These are phyloP conservation scores for Wickerhamomyces canadensis DNA, from an alignment of 805 yeast genomes.

Conservation along the genomic window DNA sequence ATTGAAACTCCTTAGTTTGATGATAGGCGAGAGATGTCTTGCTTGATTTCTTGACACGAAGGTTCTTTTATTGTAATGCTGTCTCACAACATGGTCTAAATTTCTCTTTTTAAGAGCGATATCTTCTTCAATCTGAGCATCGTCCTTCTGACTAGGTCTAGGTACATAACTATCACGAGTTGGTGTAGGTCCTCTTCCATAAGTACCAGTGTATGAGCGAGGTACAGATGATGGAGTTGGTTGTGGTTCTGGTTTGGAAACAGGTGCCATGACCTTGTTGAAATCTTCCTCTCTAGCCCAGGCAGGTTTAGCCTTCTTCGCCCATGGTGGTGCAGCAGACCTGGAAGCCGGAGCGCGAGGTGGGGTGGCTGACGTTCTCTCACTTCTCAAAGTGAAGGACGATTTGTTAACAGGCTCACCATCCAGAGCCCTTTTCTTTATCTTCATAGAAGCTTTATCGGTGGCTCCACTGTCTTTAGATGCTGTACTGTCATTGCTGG, in stretches of 20 bases:
- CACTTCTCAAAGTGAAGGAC: constrained; percentile 8
- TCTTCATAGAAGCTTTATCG: constrained; percentile 4
- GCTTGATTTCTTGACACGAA: constrained; percentile 54
- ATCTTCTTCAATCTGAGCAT: constrained; percentile 15
- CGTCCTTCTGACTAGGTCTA: constrained; percentile 16
- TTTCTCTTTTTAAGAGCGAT: constrained; percentile 27
- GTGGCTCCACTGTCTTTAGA: neutral
- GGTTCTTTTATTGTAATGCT: constrained; percentile 84
- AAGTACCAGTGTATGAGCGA: too few relatives aligned
- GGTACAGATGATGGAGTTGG: too few relatives aligned
- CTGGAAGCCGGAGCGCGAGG: too few relatives aligned
- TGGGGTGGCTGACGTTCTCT: neutral
- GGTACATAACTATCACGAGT: constrained; percentile 7
- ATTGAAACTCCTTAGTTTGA: constrained; percentile 82
- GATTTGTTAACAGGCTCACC: neutral
- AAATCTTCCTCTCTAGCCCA: constrained; percentile 13
- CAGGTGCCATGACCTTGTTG: constrained; percentile 1
- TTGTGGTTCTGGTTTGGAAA: neutral
- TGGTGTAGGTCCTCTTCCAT: too few relatives aligned
- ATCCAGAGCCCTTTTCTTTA: constrained; percentile 13
- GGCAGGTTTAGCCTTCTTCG: constrained; percentile 5
- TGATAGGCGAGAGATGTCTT: constrained; percentile 76
- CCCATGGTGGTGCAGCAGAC: neutral
- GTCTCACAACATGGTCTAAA: constrained; percentile 61
- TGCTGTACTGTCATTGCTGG: neutral